phyloP scores from a whole-genome alignment of 2,329 filamentous ascomycete genomes.

The Stromatinia cepivora region DNA sequence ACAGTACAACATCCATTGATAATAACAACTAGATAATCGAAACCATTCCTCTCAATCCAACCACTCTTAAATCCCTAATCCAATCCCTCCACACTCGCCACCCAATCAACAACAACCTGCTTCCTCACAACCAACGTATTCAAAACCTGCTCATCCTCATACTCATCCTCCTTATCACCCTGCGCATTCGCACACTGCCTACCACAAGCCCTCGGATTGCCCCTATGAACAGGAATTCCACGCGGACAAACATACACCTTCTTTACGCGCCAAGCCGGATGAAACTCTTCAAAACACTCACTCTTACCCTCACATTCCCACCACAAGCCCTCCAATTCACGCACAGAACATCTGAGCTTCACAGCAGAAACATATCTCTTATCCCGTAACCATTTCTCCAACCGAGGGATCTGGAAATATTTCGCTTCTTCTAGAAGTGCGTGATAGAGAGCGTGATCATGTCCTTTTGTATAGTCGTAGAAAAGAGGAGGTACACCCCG shows the following conservation, averaged over 20 bases:
- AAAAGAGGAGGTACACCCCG: constrained; percentile 42
- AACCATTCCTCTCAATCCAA: background rate
- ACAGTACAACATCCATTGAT: too few relatives aligned
- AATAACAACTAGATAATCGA: too few relatives aligned
- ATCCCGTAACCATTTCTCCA: constrained; percentile 38
- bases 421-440: constrained; percentile 41
- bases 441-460: constrained; percentile 42
- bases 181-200: background rate
- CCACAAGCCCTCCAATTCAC: constrained; percentile 15
- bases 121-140: constrained; percentile 7
- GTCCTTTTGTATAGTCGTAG: constrained; percentile 38
- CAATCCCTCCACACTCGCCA: background rate
- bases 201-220: constrained; percentile 7
- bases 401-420: constrained; percentile 40
- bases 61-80: background rate
- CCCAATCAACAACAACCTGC: constrained; percentile 7
- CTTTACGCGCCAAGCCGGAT: constrained; percentile 36
- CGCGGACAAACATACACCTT: constrained; percentile 46
- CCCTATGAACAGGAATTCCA: constrained; percentile 30
- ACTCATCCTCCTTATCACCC: background rate
- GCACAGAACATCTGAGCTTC: constrained; percentile 3
- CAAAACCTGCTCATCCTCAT: constrained; percentile 1
- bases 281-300: constrained; percentile 13
- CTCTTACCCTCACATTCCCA: background rate
- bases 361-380: constrained; percentile 25